These are phyloP conservation scores for Stevia rebaudiana DNA, from an alignment of 140 eudicot genomes.

Conservation along the genomic window DNA sequence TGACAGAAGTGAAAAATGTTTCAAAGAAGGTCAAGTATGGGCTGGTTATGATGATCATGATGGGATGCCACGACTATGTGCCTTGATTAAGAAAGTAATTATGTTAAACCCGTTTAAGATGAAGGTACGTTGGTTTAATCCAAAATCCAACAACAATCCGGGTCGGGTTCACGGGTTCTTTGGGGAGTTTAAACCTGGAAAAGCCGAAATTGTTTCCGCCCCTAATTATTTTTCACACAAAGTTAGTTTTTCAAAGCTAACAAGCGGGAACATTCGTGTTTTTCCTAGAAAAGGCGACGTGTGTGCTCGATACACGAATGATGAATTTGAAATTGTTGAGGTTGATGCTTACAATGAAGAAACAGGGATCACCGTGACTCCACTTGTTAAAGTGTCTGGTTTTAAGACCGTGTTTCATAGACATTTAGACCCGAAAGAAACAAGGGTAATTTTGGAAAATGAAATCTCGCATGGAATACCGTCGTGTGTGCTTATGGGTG, in stretches of 20 bases:
- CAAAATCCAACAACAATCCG: conserved; percentile 18
- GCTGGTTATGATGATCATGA: conserved; percentile 60
- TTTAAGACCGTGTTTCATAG: conserved; percentile 46
- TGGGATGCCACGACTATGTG: conserved; percentile 67
- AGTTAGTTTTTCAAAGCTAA: conserved; percentile 38
- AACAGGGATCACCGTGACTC: conserved; percentile 38
- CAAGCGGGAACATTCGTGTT: conserved; percentile 35
- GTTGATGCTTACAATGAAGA: conserved; percentile 42
- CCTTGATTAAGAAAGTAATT: conserved; percentile 41
- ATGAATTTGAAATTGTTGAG: conserved; percentile 45
- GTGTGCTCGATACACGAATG: conserved; percentile 52
- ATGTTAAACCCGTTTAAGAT: conserved; percentile 47
- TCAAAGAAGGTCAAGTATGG: conserved; percentile 51
- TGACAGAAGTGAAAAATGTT: conserved; percentile 35
- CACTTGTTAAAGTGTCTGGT: conserved; percentile 56
- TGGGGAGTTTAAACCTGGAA: conserved; percentile 44
- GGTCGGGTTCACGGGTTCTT: conserved; percentile 25
- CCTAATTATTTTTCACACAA: conserved; percentile 48
- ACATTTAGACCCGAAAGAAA: conserved; percentile 26
- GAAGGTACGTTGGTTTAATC: conserved; percentile 43
- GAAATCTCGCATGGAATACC: conserved; percentile 62
- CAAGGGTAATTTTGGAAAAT: conserved; percentile 29
- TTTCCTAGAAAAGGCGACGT: conserved; percentile 54
- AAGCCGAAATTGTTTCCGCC: conserved; percentile 19
- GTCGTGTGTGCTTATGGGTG: conserved; percentile 38